Evolutionary conservation across 306 rosid genomes (phyloP), one percentile per base, ranked within the genome.

Genomic region (Citrullus amarus): DNA sequence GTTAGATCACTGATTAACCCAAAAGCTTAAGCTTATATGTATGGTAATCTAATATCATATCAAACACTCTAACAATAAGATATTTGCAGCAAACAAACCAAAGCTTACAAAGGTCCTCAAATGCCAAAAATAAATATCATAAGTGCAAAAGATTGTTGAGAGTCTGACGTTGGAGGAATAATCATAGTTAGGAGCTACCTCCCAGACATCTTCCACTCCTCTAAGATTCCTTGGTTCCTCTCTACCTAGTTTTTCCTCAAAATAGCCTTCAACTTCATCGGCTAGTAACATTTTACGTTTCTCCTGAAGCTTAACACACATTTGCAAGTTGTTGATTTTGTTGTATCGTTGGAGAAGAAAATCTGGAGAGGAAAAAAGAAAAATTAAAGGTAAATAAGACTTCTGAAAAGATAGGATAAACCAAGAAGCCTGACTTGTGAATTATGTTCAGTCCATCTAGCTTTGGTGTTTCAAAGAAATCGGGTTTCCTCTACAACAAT

Each of bases 401-500:
- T 25, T 70, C 32, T 2, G 3, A 3, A 46, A 70, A 11, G 36
- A 44, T 22, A 20, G 2, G 30, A 70, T 44, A 36, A 18, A 14
- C 39, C 76, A 11, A 46, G 17, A 32, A 22, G 57, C 76, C 58
- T 46, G 32, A 22, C 22, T 25, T 20, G 20, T 25, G 77, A 50
- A 50, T 72, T 14, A n/a, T 15, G 11, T 36, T 46, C 54, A 68
- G 11, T 67, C 54, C 75, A 43, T 43, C 75, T 4, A n/a, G 54
- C 51, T 68, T 41, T 5, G 50, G 54, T 41, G 74, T 34, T 68
- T 68, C 74, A n/a, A 68, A 41, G 76, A 70, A 70, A 70, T 70
- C 76, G 14, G 22, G 22, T 70, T 46, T 46, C 20, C 3, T 70
- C 76, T 22, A 70, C 38, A 13, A 46, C 2, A 3, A 70, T 25